These are phyloP conservation scores for Castanospermum australe DNA, from an alignment of 306 rosid species.

Conservation along the genomic window DNA sequence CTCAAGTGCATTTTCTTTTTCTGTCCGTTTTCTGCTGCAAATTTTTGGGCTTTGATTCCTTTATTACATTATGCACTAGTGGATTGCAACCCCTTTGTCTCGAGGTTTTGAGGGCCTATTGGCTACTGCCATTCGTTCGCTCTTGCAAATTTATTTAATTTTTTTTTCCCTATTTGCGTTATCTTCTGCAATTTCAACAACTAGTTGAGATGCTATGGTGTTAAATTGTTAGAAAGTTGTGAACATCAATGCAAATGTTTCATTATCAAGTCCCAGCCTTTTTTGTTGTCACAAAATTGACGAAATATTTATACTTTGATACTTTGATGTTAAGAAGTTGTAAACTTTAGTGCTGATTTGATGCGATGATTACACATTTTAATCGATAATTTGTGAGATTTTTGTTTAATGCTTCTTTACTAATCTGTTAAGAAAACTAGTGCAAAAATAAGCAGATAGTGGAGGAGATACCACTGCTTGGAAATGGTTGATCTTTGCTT, in stretches of 20 bases:
- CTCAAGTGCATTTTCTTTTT: too few relatives aligned
- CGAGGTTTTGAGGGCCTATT: neutral
- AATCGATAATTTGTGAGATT: neutral
- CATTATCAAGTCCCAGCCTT: neutral
- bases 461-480: neutral
- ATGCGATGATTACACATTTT: neutral
- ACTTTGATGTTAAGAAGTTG: neutral
- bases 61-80: neutral
- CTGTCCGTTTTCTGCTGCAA: neutral
- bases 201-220: neutral
- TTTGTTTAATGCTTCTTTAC: neutral
- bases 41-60: neutral
- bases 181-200: neutral
- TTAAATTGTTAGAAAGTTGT: neutral
- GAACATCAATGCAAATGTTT: neutral
- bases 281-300: neutral
- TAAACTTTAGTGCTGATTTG: neutral
- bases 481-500: neutral
- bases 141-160: neutral
- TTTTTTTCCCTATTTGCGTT: neutral
- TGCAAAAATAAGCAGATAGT: neutral
- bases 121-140: neutral
- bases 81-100: neutral
- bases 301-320: slow-evolving; percentile 7
- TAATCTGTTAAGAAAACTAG: neutral